phyloP scores from a whole-genome alignment of 805 yeast genomes.

The Candida awuae region DNA sequence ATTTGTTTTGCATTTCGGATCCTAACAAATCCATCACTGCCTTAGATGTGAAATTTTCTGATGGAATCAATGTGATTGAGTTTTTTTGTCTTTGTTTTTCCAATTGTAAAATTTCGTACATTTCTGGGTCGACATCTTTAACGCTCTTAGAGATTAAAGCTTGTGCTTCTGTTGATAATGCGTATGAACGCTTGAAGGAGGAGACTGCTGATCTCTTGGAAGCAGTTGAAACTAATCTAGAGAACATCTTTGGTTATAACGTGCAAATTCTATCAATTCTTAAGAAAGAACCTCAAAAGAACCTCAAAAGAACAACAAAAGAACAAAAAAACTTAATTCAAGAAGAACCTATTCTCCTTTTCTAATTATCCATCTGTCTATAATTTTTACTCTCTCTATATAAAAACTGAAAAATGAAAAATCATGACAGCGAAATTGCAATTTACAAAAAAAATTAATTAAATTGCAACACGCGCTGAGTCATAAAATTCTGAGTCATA shows the following conservation, averaged over 20 bases:
- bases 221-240: slow-evolving; percentile 5
- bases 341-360: too few relatives aligned
- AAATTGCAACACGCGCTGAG: too few relatives aligned
- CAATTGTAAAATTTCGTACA: slow-evolving; percentile 62
- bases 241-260: neutral
- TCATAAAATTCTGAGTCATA: too few relatives aligned
- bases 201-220: slow-evolving; percentile 1
- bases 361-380: too few relatives aligned
- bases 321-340: too few relatives aligned
- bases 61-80: slow-evolving; percentile 87
- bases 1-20: slow-evolving; percentile 94
- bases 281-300: neutral
- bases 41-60: slow-evolving; percentile 92
- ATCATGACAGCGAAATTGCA: too few relatives aligned
- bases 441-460: too few relatives aligned
- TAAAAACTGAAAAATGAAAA: too few relatives aligned
- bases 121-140: slow-evolving; percentile 74
- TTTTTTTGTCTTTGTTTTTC: slow-evolving; percentile 85
- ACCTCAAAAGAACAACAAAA: neutral
- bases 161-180: slow-evolving; percentile 41
- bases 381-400: too few relatives aligned
- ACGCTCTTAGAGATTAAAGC: slow-evolving; percentile 55
- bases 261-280: neutral
- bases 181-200: slow-evolving; percentile 30
- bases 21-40: slow-evolving; percentile 93